phyloP scores from a whole-genome alignment of 2,329 filamentous ascomycete species.

The Grosmannia serpens region DNA sequence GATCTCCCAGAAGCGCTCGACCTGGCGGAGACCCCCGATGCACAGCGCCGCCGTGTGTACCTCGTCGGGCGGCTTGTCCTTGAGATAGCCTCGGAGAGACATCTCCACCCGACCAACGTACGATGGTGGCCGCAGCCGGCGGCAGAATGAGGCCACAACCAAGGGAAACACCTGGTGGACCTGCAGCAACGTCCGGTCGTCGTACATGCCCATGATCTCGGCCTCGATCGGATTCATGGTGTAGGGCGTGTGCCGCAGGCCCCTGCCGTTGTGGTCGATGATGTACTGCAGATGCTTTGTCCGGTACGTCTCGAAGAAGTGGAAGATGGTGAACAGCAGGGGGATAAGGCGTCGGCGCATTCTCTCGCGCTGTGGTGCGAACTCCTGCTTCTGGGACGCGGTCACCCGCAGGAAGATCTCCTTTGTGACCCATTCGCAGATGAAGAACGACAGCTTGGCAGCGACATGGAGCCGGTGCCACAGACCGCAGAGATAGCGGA shows the following conservation, averaged over 20 bases:
- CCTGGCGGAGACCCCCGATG: conserved; percentile 50
- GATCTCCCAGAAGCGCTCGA: conserved; percentile 54
- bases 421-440: conserved; percentile 53
- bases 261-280: conserved; percentile 36
- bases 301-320: conserved; percentile 57
- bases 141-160: conserved; percentile 52
- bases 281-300: conserved; percentile 47
- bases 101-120: conserved; percentile 53
- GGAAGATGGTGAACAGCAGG: conserved; percentile 52
- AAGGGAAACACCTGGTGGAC: conserved; percentile 56
- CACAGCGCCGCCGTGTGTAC: conserved; percentile 49
- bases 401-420: conserved; percentile 52
- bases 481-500: conserved; percentile 51
- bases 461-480: conserved; percentile 57
- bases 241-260: conserved; percentile 40
- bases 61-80: conserved; percentile 51
- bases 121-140: conserved; percentile 49
- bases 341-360: conserved; percentile 55
- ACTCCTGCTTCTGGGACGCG: conserved; percentile 41
- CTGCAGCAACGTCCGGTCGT: conserved; percentile 48
- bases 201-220: conserved; percentile 53
- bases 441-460: conserved; percentile 48
- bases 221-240: conserved; percentile 52
- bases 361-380: conserved; percentile 48
- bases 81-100: conserved; percentile 50